Evolutionary conservation across 2,329 filamentous ascomycete species (phyloP).

Genomic region (Penicillium sp.): DNA sequence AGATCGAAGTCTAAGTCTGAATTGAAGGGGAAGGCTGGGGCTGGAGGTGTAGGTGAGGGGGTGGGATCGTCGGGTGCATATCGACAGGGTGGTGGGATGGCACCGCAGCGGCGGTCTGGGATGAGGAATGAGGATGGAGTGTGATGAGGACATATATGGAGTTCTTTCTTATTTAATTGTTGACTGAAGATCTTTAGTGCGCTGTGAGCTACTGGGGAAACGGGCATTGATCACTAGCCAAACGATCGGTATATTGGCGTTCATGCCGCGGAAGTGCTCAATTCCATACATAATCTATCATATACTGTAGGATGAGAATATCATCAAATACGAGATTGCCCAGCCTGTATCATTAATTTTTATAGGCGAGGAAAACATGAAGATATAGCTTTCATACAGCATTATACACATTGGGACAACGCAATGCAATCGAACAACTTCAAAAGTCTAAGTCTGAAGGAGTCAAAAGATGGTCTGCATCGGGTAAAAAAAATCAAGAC

Average conservation of each 20-base stretch:
- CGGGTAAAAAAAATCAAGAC: neutral
- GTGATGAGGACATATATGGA: neutral
- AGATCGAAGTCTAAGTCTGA: neutral
- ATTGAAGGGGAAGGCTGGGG: slow-evolving; percentile 25
- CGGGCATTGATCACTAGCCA: neutral
- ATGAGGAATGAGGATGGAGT: neutral
- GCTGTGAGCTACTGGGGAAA: neutral
- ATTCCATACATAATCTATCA: neutral
- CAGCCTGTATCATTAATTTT: neutral
- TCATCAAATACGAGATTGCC: neutral
- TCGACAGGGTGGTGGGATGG: neutral
- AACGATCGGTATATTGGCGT: neutral
- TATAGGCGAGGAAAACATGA: neutral
- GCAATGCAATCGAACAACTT: neutral
- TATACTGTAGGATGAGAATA: neutral
- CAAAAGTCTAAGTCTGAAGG: neutral
- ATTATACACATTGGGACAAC: neutral
- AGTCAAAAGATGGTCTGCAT: neutral
- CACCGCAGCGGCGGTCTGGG: neutral
- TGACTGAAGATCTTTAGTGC: neutral
- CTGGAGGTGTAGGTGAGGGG: neutral
- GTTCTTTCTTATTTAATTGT: neutral
- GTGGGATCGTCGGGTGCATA: neutral
- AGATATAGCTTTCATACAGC: neutral
- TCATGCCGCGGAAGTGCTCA: too few species aligned